Evolutionary conservation across 2,329 filamentous ascomycete species (phyloP).

Genomic region (Ophiostoma himal-ulmi): DNA sequence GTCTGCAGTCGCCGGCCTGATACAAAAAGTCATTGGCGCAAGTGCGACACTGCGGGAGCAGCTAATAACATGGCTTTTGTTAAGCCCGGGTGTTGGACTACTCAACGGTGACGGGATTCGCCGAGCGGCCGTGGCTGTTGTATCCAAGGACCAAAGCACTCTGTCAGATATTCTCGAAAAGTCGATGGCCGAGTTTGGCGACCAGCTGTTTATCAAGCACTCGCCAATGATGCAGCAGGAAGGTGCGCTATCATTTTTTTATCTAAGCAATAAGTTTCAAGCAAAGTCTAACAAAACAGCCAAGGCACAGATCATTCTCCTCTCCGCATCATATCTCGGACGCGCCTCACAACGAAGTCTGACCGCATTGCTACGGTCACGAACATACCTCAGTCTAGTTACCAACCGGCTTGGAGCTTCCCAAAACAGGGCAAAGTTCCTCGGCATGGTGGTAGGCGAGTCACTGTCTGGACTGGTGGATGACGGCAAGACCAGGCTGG

Average conservation of each 20-base stretch:
- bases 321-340: constrained; percentile 70
- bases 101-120: constrained; percentile 58
- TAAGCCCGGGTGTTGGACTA: constrained; percentile 57
- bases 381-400: constrained; percentile 67
- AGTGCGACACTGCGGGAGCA: constrained; percentile 46
- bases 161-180: constrained; percentile 59
- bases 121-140: constrained; percentile 56
- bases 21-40: constrained; percentile 46
- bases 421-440: constrained; percentile 66
- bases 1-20: constrained; percentile 53
- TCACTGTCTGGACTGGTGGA: constrained; percentile 58
- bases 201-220: constrained; percentile 81
- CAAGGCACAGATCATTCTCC: constrained; percentile 70
- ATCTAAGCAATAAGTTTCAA: not conserved
- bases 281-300: constrained; percentile 43
- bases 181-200: constrained; percentile 68
- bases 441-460: constrained; percentile 85
- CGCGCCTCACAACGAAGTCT: constrained; percentile 61
- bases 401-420: constrained; percentile 80
- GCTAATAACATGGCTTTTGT: constrained; percentile 60
- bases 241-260: constrained; percentile 45
- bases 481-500: constrained; percentile 65
- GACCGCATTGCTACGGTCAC: constrained; percentile 62
- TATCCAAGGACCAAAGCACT: constrained; percentile 43
- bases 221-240: constrained; percentile 82